Percentiles rank a stretch among this genome's conserved stretches.
Evolutionary conservation across 306 rosid genomes (phyloP).

Genomic region (Pueraria montana): DNA sequence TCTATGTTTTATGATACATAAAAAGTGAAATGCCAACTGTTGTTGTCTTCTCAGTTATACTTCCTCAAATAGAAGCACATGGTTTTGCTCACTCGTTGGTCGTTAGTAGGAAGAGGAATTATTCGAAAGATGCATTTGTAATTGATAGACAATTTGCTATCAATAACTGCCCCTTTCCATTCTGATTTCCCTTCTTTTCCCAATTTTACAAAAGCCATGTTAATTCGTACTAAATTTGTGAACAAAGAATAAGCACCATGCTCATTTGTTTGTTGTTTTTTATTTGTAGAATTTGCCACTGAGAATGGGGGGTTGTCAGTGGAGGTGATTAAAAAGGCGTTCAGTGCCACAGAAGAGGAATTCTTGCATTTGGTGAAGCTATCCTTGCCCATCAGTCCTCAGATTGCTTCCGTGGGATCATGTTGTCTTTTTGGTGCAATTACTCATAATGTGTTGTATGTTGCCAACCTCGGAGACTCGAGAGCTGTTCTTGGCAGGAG

Average conservation of each 20-base stretch:
- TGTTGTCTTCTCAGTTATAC: not conserved
- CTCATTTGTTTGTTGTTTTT: constrained; percentile 33
- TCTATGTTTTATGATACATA: not conserved
- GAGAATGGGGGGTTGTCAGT: constrained; percentile 91
- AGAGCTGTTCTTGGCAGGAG: constrained; percentile 91
- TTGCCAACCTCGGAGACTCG: constrained; percentile 96
- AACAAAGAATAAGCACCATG: not conserved
- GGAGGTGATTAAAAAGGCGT: constrained; percentile 90
- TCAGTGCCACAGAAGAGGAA: constrained; percentile 87
- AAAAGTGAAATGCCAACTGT: not conserved
- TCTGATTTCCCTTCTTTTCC: not conserved
- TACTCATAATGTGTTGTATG: constrained; percentile 71
- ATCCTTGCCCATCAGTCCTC: constrained; percentile 66
- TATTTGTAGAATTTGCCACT: constrained; percentile 72
- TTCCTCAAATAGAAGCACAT: not conserved
- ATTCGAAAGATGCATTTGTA: not conserved
- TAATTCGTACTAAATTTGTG: not conserved
- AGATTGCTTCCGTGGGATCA: constrained; percentile 89
- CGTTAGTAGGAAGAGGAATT: not conserved
- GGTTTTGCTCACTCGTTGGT: not conserved
- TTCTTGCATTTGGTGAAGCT: constrained; percentile 80
- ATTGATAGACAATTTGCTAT: not conserved
- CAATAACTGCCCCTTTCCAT: not conserved
- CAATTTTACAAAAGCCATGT: not conserved
- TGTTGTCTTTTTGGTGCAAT: constrained; percentile 97